A percentile compares a stretch with the other conserved stretches of the same genome.
phyloP scores from a whole-genome alignment of 164 flowering plant species.

The Litsea cubeba region DNA sequence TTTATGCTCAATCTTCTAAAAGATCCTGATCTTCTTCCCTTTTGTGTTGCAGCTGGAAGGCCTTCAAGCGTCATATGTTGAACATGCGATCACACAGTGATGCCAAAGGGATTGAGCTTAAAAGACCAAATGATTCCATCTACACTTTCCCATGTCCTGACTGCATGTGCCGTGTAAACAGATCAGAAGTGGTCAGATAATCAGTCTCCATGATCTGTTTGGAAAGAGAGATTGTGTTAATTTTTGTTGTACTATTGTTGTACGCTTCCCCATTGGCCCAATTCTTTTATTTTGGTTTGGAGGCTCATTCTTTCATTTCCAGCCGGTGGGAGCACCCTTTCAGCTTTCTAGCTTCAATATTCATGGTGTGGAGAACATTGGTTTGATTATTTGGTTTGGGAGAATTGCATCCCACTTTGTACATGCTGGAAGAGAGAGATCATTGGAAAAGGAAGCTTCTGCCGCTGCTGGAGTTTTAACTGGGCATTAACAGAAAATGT shows the following conservation, averaged over 20 bases:
- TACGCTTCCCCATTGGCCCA: background rate
- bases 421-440: conserved; percentile 1
- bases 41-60: conserved; percentile 63
- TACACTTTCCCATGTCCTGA: conserved; percentile 92
- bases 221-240: background rate
- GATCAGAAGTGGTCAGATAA: conserved; percentile 38
- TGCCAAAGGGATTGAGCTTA: conserved; percentile 78
- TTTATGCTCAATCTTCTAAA: background rate
- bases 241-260: conserved; percentile 10
- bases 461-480: background rate
- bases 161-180: conserved; percentile 78
- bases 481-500: background rate
- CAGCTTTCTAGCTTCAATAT: background rate
- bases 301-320: conserved; percentile 8
- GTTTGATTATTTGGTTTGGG: conserved; percentile 8
- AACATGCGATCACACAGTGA: conserved; percentile 80
- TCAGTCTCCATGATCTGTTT: conserved; percentile 30
- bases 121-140: conserved; percentile 74
- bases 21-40: background rate
- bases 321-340: background rate
- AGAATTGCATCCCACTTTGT: conserved; percentile 5
- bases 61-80: conserved; percentile 82
- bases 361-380: conserved; percentile 4
- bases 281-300: conserved; percentile 8
- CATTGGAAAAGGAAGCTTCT: background rate